Evolutionary conservation across 2,329 filamentous ascomycete genomes (phyloP).

Genomic region (Magnaporthales sp.): DNA sequence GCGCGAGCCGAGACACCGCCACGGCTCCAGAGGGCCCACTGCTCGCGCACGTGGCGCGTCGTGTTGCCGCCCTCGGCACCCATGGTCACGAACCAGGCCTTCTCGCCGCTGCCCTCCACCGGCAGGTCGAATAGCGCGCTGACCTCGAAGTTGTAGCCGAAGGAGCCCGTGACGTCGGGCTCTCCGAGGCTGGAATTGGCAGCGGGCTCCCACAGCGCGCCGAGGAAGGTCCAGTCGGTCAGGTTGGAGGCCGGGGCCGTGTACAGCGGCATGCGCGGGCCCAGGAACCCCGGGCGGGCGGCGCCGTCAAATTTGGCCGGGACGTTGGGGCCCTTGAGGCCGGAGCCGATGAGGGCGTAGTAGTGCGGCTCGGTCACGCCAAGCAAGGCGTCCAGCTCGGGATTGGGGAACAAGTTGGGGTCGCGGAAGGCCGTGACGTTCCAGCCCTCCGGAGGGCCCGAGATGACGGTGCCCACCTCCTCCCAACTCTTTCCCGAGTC

Average conservation of each 20-base stretch:
- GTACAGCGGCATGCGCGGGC: slow-evolving; percentile 1
- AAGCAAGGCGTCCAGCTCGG: not conserved
- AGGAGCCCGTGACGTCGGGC: slow-evolving; percentile 3
- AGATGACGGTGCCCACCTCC: not conserved
- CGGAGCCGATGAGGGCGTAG: not conserved
- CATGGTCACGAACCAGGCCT: not conserved
- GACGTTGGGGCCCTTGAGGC: not conserved
- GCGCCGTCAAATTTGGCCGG: not conserved
- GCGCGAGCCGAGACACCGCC: not conserved
- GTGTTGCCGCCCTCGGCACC: slow-evolving; percentile 2
- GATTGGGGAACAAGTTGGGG: not conserved
- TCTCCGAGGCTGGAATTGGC: not conserved
- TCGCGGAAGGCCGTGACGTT: slow-evolving; percentile 3
- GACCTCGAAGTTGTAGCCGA: slow-evolving; percentile 5
- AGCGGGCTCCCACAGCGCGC: slow-evolving; percentile 1
- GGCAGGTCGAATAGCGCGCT: not conserved
- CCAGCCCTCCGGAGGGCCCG: slow-evolving; percentile 2
- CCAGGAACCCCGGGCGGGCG: slow-evolving; percentile 1
- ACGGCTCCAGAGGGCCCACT: slow-evolving; percentile 1
- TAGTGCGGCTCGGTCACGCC: not conserved
- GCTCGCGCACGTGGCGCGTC: slow-evolving; percentile 2
- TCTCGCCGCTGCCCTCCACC: not conserved
- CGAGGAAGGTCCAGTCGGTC: slow-evolving; percentile 2
- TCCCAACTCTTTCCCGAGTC: not conserved
- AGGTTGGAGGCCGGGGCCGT: not conserved